Base-by-base conservation (phyloP, 768 basidiomycete species). In the Russula ochroleuca region DNA sequence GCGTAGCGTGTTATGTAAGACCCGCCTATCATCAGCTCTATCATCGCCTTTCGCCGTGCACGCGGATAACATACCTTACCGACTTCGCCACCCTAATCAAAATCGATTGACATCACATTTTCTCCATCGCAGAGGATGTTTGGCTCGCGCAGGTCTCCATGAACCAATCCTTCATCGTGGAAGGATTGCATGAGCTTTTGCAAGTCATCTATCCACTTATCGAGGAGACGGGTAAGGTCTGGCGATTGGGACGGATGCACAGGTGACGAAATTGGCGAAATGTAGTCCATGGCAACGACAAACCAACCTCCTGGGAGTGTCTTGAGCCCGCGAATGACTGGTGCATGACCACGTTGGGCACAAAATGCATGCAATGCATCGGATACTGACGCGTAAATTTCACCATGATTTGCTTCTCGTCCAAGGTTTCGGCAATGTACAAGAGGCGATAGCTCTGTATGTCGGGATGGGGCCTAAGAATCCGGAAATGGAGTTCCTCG, bases 21-120 rank as follows among this genome's bases (percentile, higher is more conserved):
- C 47, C 10, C 47, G 47, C 47, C 11, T 48, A 14, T 48, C 47
- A 13, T 48, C n/a, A n/a, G n/a, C n/a, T n/a, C n/a, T n/a, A n/a
- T n/a, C n/a, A n/a, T n/a, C n/a, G n/a, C n/a, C n/a, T n/a, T n/a
- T n/a, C n/a, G n/a, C 48, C 10, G 58, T 6, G 35, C 35, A 28
- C 6, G 17, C 23, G 48, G 35, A 31, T 25, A 50, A 33, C 5
- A 11, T 35, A 13, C 58, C 37, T 50, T 35, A 35, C 58, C 48
- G 10, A 40, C 58, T 19, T 10, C 40, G 9, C 58, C 37, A 5
- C 58, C 58, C 48, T 35, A 59, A n/a, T 59, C 58, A 50, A 50
- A 59, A 23, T 59, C 58, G 5, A 50, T 59, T 19, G 50, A 23
- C 47, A 50, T 31, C 21, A 40, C 38, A 7, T 40, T 11, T 28